Conservation (phyloP, 495 filamentous ascomycete species). For the Podospora bellae-mahoneyi region DNA sequence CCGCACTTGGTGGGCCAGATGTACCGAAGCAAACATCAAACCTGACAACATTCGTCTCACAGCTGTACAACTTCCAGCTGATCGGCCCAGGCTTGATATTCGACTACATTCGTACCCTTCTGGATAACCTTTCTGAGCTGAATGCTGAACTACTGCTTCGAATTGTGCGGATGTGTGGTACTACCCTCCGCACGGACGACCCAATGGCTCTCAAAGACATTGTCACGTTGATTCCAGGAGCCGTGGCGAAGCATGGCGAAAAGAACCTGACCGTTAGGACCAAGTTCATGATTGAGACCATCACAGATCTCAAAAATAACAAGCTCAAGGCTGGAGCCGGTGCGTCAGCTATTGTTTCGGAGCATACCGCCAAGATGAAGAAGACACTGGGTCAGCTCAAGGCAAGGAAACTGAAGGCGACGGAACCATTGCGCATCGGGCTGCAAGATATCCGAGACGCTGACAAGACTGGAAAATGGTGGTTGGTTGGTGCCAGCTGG, state of each 20-base stretch:
- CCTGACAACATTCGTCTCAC: constrained; percentile 75
- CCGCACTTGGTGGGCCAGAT: constrained; percentile 45
- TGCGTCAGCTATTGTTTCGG: constrained; percentile 60
- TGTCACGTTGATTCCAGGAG: constrained; percentile 70
- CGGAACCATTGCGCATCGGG: constrained; percentile 77
- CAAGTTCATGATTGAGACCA: constrained; percentile 97
- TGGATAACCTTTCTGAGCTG: constrained; percentile 73
- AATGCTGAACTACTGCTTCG: constrained; percentile 89
- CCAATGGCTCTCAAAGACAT: constrained; percentile 90
- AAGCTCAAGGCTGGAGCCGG: constrained; percentile 68
- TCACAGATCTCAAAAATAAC: constrained; percentile 93
- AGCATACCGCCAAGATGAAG: constrained; percentile 81
- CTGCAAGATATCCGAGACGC: constrained; percentile 76
- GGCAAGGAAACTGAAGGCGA: constrained; percentile 61
- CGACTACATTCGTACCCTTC: constrained; percentile 78
- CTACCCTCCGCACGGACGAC: constrained; percentile 84
- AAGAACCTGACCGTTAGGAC: constrained; percentile 78
- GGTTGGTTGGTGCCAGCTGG: constrained; percentile 94
- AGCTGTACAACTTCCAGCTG: constrained; percentile 89
- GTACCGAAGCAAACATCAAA: constrained; percentile 68
- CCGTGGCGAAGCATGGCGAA: constrained; percentile 62
- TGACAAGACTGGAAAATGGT: constrained; percentile 93
- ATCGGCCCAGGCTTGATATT: constrained; percentile 79
- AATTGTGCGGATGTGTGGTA: constrained; percentile 74
- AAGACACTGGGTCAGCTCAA: constrained; percentile 75